These are phyloP conservation scores for Ganoderma resinaceum DNA, from an alignment of 1,284 basidiomycete genomes.

Conservation along the genomic window DNA sequence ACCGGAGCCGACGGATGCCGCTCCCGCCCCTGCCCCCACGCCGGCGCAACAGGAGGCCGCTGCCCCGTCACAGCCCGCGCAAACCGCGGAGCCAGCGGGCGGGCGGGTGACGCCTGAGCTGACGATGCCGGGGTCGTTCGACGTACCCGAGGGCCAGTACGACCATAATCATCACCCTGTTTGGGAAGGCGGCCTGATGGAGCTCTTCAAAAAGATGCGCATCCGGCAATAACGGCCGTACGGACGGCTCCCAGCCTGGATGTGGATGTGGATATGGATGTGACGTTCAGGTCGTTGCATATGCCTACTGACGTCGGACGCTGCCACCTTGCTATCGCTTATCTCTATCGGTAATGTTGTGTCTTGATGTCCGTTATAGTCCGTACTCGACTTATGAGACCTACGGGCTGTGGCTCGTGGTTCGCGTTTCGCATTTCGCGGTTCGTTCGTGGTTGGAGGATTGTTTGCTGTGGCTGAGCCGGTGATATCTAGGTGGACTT, in stretches of 20 bases:
- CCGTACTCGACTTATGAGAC: background rate
- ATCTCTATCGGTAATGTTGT: background rate
- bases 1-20: conserved; percentile 24
- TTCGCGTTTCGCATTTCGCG: background rate
- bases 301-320: background rate
- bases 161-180: conserved; percentile 29
- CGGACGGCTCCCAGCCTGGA: background rate
- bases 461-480: background rate
- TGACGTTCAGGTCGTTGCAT: background rate
- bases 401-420: background rate
- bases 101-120: conserved; percentile 44
- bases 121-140: conserved; percentile 58
- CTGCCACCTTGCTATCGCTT: background rate
- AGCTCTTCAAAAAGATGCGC: conserved; percentile 34
- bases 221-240: conserved; percentile 27
- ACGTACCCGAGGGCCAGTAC: conserved; percentile 32
- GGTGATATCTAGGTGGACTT: background rate
- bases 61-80: conserved; percentile 3
- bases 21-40: conserved; percentile 8
- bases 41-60: conserved; percentile 9
- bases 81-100: background rate
- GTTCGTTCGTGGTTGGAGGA: background rate
- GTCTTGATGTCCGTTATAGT: background rate
- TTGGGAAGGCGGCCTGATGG: conserved; percentile 31
- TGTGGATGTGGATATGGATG: no score